Conservation (phyloP, 257 asterid species). For the Agastache rugosa region DNA sequence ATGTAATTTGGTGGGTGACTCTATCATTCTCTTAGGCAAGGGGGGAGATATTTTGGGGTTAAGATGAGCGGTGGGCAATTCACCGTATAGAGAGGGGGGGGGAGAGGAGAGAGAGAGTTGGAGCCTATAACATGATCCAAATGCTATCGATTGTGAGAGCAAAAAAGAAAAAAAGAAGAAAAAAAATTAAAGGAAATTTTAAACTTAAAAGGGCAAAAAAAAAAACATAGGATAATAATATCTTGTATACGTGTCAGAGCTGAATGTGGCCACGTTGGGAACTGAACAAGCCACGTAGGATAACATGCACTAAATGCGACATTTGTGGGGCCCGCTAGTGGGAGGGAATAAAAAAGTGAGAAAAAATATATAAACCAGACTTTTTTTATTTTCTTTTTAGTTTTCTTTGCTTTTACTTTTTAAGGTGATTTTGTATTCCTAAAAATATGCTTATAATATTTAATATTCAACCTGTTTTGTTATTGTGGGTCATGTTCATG, state of each 20-base stretch:
- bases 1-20: conserved; percentile 27
- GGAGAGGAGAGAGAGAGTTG: conserved; percentile 13
- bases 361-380: not conserved
- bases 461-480: not conserved
- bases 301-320: conserved; percentile 14
- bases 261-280: conserved; percentile 37
- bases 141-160: not conserved
- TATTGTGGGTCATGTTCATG: conserved; percentile 5
- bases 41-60: conserved; percentile 46
- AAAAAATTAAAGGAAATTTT: not conserved
- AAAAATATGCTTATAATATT: not conserved
- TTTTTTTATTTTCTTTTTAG: not conserved
- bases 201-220: not conserved
- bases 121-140: conserved; percentile 44
- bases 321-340: conserved; percentile 8
- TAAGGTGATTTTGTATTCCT: not conserved
- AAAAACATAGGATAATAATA: not conserved
- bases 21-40: conserved; percentile 30
- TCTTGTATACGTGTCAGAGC: conserved; percentile 38
- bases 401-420: conserved; percentile 27
- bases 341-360: not conserved
- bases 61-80: conserved; percentile 40
- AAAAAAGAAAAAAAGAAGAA: not conserved
- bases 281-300: conserved; percentile 49
- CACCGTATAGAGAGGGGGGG: not conserved